A percentile compares a stretch with the other conserved stretches of the same genome.
These are phyloP conservation scores for Clitoria ternatea DNA, from an alignment of 306 rosid genomes.

Conservation along the genomic window DNA sequence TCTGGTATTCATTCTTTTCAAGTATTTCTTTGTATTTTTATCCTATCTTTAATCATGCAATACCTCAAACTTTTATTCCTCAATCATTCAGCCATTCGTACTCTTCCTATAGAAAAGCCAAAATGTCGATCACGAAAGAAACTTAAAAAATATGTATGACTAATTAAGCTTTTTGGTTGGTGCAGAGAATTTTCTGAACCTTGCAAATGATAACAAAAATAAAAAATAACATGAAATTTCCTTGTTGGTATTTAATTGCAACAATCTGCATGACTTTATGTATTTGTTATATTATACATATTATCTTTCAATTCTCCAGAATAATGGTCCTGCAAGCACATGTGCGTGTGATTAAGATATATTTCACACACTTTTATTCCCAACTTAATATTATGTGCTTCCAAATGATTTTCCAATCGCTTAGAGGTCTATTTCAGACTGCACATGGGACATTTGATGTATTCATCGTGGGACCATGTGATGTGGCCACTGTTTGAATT, in stretches of 20 bases:
- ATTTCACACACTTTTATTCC: constrained; percentile 26
- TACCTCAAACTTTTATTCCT: background rate
- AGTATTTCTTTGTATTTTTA: background rate
- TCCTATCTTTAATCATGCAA: background rate
- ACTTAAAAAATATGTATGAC: background rate
- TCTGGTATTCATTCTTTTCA: background rate
- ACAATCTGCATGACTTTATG: background rate
- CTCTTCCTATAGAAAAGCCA: background rate
- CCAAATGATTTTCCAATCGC: constrained; percentile 26
- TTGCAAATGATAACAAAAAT: constrained; percentile 8
- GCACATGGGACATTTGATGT: constrained; percentile 52
- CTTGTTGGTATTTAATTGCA: background rate
- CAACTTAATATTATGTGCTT: constrained; percentile 29
- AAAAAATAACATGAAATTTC: too few species aligned
- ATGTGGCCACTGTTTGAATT: constrained; percentile 41
- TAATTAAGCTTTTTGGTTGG: background rate
- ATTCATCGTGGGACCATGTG: constrained; percentile 44
- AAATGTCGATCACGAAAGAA: background rate
- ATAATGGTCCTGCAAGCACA: constrained; percentile 38
- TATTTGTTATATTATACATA: constrained; percentile 22
- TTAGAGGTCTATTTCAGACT: constrained; percentile 46
- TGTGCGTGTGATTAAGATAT: constrained; percentile 36
- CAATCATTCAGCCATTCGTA: background rate
- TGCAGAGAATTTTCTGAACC: background rate
- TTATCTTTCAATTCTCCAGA: background rate